Evolutionary conservation across 2,329 filamentous ascomycete species (phyloP).

Genomic region (Colletotrichum sp.): DNA sequence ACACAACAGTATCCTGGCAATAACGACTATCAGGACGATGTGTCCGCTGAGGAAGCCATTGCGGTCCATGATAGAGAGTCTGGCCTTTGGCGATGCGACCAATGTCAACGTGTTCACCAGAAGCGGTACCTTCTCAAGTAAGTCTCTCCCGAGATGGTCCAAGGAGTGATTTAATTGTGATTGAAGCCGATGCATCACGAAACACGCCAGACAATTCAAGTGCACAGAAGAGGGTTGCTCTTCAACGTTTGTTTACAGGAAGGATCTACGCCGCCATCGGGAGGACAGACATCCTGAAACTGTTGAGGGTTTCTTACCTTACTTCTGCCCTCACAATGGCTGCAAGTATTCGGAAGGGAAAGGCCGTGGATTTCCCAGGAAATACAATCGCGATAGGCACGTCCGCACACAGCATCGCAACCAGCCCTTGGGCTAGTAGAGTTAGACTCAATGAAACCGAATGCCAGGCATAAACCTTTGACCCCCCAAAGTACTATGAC

Average conservation of each 20-base stretch:
- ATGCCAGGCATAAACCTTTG: not conserved
- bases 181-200: not conserved
- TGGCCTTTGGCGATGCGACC: not conserved
- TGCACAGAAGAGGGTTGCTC: constrained; percentile 1
- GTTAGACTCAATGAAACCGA: not conserved
- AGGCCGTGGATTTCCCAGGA: not conserved
- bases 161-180: not conserved
- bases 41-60: not conserved
- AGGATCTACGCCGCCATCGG: constrained; percentile 8
- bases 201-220: not conserved
- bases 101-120: not conserved
- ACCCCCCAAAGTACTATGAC: not conserved
- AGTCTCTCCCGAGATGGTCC: rapidly evolving
- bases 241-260: not conserved
- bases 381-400: not conserved
- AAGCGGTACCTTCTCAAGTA: not conserved
- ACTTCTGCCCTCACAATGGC: not conserved
- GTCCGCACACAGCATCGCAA: not conserved
- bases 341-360: not conserved
- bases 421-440: not conserved
- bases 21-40: not conserved
- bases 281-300: not conserved
- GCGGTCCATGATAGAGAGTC: not conserved
- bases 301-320: not conserved
- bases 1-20: not conserved